phyloP scores from a whole-genome alignment of 2,329 filamentous ascomycete genomes.

The Microdochium paspali region DNA sequence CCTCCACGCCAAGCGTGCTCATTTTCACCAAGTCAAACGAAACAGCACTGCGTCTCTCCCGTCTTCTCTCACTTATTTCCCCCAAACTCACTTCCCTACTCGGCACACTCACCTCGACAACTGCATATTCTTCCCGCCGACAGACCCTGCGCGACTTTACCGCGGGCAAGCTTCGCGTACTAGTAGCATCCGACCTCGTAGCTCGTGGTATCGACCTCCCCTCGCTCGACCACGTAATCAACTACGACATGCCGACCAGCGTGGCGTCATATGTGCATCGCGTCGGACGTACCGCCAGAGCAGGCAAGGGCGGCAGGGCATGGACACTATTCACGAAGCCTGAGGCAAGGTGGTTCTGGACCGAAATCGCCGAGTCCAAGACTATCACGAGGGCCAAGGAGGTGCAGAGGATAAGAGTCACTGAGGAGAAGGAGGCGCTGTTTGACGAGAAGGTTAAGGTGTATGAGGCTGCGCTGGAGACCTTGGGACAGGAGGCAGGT shows the following conservation, averaged over 20 bases:
- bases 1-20: conserved; percentile 42
- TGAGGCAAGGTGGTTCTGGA: conserved; percentile 89
- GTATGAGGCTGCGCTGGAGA: conserved; percentile 32
- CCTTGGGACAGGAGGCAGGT: conserved; percentile 53
- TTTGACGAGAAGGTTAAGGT: background rate
- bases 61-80: conserved; percentile 61
- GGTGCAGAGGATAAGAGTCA: conserved; percentile 38
- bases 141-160: conserved; percentile 61
- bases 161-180: conserved; percentile 53
- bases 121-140: conserved; percentile 60
- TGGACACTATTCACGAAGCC: conserved; percentile 79
- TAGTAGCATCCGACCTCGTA: conserved; percentile 89
- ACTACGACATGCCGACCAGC: conserved; percentile 83
- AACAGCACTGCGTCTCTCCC: conserved; percentile 74
- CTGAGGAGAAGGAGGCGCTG: conserved; percentile 15
- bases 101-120: conserved; percentile 68
- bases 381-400: conserved; percentile 35
- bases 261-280: conserved; percentile 82
- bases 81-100: conserved; percentile 47
- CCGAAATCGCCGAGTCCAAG: conserved; percentile 57
- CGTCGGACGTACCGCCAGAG: conserved; percentile 82
- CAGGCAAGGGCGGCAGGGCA: conserved; percentile 63
- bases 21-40: conserved; percentile 92
- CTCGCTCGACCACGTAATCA: conserved; percentile 74
- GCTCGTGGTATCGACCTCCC: conserved; percentile 82